phyloP scores from a whole-genome alignment of 345 rosid species.

The Citrus hindsii region DNA sequence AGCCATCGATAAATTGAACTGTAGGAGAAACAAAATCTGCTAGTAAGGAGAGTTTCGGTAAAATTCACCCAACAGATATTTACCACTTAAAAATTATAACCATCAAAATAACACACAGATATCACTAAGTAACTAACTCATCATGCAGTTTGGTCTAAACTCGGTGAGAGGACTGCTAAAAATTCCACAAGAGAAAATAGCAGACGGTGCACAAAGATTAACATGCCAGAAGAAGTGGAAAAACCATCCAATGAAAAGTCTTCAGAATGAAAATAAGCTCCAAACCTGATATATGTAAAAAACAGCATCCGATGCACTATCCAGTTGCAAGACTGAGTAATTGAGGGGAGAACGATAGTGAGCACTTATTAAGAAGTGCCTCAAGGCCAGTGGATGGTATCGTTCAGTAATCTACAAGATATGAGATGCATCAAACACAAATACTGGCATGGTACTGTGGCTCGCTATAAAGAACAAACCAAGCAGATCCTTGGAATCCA shows the following conservation, averaged over 20 bases:
- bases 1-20: neutral
- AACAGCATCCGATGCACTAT: slow-evolving; percentile 63
- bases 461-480: neutral
- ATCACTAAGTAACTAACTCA: neutral
- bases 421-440: neutral
- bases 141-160: neutral
- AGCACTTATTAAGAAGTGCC: slow-evolving; percentile 82
- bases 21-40: neutral
- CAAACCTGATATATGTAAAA: slow-evolving; percentile 84
- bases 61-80: neutral
- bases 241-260: neutral
- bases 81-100: neutral
- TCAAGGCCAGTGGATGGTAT: slow-evolving; percentile 80
- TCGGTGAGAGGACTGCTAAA: neutral
- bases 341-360: slow-evolving; percentile 85
- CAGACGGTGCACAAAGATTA: neutral
- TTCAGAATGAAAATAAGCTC: slow-evolving; percentile 5
- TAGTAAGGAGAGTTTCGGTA: neutral
- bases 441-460: neutral
- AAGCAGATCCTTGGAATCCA: neutral
- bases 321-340: slow-evolving; percentile 59
- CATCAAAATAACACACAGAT: neutral
- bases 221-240: neutral
- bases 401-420: slow-evolving; percentile 52
- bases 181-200: neutral